Conservation (phyloP, 2,329 filamentous ascomycete species). For the Arachnomyces sp. region DNA sequence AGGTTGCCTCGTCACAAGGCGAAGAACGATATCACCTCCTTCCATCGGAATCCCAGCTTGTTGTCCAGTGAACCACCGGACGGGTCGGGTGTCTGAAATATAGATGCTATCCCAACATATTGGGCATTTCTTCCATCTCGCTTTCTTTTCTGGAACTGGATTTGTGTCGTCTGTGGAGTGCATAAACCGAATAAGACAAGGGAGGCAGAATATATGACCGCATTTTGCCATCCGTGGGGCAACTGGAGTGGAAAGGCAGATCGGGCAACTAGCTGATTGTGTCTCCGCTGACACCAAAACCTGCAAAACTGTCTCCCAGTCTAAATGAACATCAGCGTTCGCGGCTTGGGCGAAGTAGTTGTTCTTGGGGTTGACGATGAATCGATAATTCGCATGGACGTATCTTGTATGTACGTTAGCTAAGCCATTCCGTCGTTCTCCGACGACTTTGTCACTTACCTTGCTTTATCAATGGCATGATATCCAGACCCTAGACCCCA, state of each 20-base stretch:
- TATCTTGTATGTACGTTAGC: slow-evolving; percentile 45
- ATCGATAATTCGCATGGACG: slow-evolving; percentile 94
- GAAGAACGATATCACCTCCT: slow-evolving; percentile 81
- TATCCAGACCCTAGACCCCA: slow-evolving; percentile 86
- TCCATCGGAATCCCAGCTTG: slow-evolving; percentile 69
- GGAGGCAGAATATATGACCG: slow-evolving; percentile 92
- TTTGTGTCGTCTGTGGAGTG: slow-evolving; percentile 68
- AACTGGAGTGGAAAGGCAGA: slow-evolving; percentile 86
- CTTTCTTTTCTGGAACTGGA: slow-evolving; percentile 56
- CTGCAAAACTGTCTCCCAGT: slow-evolving; percentile 87
- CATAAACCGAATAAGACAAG: slow-evolving; percentile 93
- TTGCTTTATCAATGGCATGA: slow-evolving; percentile 83
- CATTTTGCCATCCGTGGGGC: slow-evolving; percentile 95
- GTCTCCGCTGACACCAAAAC: slow-evolving; percentile 85
- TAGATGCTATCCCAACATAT: slow-evolving; percentile 94
- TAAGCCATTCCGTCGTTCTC: neutral
- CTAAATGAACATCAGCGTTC: slow-evolving; percentile 81
- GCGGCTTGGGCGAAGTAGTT: slow-evolving; percentile 72
- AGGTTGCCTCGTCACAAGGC: slow-evolving; percentile 72
- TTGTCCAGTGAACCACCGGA: slow-evolving; percentile 85
- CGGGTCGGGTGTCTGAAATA: slow-evolving; percentile 78
- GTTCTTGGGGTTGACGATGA: slow-evolving; percentile 78
- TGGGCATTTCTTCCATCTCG: slow-evolving; percentile 88
- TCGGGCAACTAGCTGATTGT: slow-evolving; percentile 82
- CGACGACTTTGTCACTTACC: slow-evolving; percentile 43